A percentile compares a stretch with the other conserved stretches of the same genome.
phyloP scores from a whole-genome alignment of 805 yeast genomes.

The Teunomyces atbi region DNA sequence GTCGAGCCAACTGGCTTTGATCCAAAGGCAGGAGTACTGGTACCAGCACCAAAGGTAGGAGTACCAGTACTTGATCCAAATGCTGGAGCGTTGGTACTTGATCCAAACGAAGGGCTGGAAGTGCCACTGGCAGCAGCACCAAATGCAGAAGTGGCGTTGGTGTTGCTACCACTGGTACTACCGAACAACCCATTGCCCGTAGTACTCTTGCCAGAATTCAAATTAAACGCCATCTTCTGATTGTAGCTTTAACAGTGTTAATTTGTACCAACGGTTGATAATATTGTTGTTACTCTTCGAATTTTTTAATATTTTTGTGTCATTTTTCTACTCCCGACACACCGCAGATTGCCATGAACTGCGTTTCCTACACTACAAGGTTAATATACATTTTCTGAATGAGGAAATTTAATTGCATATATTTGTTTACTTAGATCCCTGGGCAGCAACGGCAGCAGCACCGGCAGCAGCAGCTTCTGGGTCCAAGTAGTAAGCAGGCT shows the following conservation, averaged over 20 bases:
- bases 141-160: not conserved
- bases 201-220: not conserved
- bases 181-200: slow-evolving; percentile 8
- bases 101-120: not conserved
- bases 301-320: not conserved
- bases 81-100: not conserved
- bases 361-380: not conserved
- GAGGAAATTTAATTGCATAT: not conserved
- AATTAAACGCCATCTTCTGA: not conserved
- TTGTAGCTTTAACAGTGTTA: not conserved
- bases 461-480: slow-evolving; percentile 99
- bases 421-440: slow-evolving; percentile 54
- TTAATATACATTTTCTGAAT: not conserved
- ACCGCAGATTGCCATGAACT: not conserved
- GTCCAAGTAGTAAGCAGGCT: slow-evolving; percentile 94
- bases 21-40: not conserved
- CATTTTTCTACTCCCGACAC: not conserved
- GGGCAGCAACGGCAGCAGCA: slow-evolving; percentile 98
- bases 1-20: not conserved
- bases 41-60: not conserved
- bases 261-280: not conserved
- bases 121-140: not conserved
- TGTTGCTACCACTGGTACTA: not conserved
- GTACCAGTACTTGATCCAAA: not conserved
- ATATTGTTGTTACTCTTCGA: not conserved